Evolutionary conservation across 345 rosid genomes (phyloP), one percentile per base, ranked within the genome.

Genomic region (Clarkia xantiana): DNA sequence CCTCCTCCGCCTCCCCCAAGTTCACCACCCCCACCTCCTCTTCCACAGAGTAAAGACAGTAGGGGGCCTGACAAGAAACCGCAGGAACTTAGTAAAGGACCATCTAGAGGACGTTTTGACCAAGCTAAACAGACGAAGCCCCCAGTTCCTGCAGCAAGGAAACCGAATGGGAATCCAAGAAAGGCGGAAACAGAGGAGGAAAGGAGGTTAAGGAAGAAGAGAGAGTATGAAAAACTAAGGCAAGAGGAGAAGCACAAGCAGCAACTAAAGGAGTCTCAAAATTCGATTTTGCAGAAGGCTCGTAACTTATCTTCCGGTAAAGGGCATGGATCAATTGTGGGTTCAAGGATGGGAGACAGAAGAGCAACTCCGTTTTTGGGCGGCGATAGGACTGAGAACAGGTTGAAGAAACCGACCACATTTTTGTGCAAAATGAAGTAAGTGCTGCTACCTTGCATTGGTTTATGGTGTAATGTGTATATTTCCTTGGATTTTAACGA

Each of bases 331-430:
- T 86, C 94, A 11, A 63, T 80, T 42, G 70, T 58, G 42, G 94
- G 90, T 9, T 75, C 82, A 3, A 74, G 94, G 45, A 68, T 82
- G 74, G 95, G 84, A 54, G 96, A 91, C 61, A 76, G 77, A 71
- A 78, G 79, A 65, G 74, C 82, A 44, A 56, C 94, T 15, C 94
- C 84, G 1, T 57, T 91, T 44, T 55, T 86, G 54, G 71, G 77
- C 15, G 71, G 75, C 40, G 96, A 91, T 69, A 81, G 94, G 68
- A 66, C 62, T 56, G 95, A 86, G 70, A 91, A 91, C 66, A 80
- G 95, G 76, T 68, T 91, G 63, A 91, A 91, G 74, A 91, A 91
- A 65, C 98, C 98, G 15, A 91, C 96, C n/a, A 91, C 98, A 5
- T 91, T 91, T 62, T 65, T 86, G 74, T 91, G 98, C 87, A 91